phyloP scores from a whole-genome alignment of 257 asterid genomes.

The Fraxinus americana region DNA sequence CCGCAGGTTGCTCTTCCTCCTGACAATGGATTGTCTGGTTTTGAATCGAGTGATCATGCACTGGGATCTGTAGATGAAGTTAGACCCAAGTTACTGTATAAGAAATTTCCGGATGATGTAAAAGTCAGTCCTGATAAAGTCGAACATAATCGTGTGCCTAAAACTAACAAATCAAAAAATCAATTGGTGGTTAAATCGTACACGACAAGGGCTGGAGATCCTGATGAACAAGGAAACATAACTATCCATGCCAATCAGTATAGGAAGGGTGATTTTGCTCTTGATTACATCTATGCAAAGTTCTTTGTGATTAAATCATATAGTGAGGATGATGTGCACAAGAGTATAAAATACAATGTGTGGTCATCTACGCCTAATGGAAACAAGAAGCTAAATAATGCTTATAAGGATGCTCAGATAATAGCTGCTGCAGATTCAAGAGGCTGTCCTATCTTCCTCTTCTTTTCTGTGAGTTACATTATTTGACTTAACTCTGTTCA shows the following conservation, averaged over 20 bases:
- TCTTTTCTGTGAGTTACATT: conserved; percentile 73
- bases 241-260: conserved; percentile 55
- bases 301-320: conserved; percentile 92
- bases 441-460: conserved; percentile 81
- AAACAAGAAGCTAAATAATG: conserved; percentile 75
- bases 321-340: conserved; percentile 97
- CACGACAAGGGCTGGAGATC: conserved; percentile 73
- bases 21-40: conserved; percentile 47
- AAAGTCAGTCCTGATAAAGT: conserved; percentile 41
- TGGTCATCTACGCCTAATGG: conserved; percentile 99
- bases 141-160: conserved; percentile 51
- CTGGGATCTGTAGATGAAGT: conserved; percentile 45
- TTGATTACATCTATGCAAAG: conserved; percentile 61
- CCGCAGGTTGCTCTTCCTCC: conserved; percentile 49
- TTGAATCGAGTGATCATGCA: conserved; percentile 40
- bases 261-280: conserved; percentile 55
- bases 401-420: conserved; percentile 81
- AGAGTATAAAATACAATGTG: conserved; percentile 84
- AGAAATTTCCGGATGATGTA: conserved; percentile 40
- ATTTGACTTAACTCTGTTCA: conserved; percentile 1
- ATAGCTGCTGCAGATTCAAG: conserved; percentile 54
- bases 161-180: conserved; percentile 46
- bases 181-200: conserved; percentile 68
- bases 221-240: conserved; percentile 74
- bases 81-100: conserved; percentile 43